Evolutionary conservation across 1,284 basidiomycete genomes (phyloP).

Genomic region (Lentinula novae-zelandiae): DNA sequence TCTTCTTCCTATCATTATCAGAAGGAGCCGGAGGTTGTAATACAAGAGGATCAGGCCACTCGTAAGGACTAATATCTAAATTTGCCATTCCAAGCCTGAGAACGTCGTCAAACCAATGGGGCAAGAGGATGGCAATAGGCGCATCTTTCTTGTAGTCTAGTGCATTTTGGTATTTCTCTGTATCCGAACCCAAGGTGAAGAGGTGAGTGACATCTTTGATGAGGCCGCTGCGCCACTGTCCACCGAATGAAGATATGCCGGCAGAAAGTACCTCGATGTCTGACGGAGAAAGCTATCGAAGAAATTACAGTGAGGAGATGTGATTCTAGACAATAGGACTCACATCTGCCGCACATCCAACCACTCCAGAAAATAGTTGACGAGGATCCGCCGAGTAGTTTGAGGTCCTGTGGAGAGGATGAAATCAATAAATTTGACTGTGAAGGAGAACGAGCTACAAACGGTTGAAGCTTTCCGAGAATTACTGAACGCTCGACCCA

Average conservation of each 20-base stretch:
- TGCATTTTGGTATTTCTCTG: conserved; percentile 61
- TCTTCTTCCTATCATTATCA: conserved; percentile 24
- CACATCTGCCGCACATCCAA: conserved; percentile 67
- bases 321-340: background rate
- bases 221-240: conserved; percentile 72
- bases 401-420: conserved; percentile 31
- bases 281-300: conserved; percentile 45
- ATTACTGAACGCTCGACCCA: conserved; percentile 71
- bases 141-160: conserved; percentile 46
- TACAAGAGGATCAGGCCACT: conserved; percentile 68
- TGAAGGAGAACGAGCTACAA: conserved; percentile 21
- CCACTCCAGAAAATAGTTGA: conserved; percentile 80
- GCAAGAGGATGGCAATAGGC: conserved; percentile 45
- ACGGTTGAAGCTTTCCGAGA: conserved; percentile 58
- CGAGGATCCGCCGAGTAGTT: conserved; percentile 74
- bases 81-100: conserved; percentile 57
- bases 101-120: conserved; percentile 84
- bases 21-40: conserved; percentile 27
- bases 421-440: background rate
- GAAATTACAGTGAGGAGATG: background rate
- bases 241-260: conserved; percentile 75
- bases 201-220: conserved; percentile 86
- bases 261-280: conserved; percentile 75
- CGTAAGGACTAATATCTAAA: conserved; percentile 58
- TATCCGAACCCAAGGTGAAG: conserved; percentile 52